These are phyloP conservation scores for Cladochytrium replicatum DNA, from an alignment of 192 early-diverging fungal species.

Conservation along the genomic window DNA sequence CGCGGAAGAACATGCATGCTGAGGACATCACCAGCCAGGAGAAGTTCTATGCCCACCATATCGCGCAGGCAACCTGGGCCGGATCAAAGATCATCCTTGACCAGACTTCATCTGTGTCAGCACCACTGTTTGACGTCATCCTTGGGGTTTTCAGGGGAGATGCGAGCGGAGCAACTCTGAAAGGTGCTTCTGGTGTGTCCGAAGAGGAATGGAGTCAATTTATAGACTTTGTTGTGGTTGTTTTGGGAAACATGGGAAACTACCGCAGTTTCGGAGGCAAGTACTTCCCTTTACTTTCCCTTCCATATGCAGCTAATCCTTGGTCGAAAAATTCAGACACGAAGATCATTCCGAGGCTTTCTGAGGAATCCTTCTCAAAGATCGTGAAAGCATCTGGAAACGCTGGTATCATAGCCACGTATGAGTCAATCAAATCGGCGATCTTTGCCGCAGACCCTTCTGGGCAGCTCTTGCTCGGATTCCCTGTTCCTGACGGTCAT, in stretches of 20 bases:
- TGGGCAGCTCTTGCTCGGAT: constrained; percentile 39
- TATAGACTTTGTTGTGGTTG: constrained; percentile 40
- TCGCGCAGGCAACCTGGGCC: constrained; percentile 42
- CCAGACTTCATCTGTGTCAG: constrained; percentile 19
- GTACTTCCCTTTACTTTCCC: background rate
- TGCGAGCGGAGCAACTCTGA: constrained; percentile 9
- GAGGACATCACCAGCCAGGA: constrained; percentile 28
- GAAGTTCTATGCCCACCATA: constrained; percentile 45
- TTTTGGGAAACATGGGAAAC: constrained; percentile 44
- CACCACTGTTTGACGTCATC: constrained; percentile 30
- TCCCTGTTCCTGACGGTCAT: constrained; percentile 49
- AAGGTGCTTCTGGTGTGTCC: constrained; percentile 20
- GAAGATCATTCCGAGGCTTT: constrained; percentile 47
- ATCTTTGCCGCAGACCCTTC: constrained; percentile 34
- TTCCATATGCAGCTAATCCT: background rate
- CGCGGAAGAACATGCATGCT: too few relatives aligned
- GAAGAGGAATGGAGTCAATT: constrained; percentile 40
- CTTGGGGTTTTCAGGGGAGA: constrained; percentile 24
- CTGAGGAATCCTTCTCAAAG: constrained; percentile 24
- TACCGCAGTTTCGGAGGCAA: constrained; percentile 45
- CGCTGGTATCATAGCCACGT: constrained; percentile 17
- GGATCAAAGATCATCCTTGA: constrained; percentile 31
- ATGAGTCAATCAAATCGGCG: constrained; percentile 8
- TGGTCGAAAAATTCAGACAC: constrained; percentile 22
- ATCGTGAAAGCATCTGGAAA: constrained; percentile 30